phyloP scores from a whole-genome alignment of 306 rosid genomes.

The peach (Prunus persica) region DNA sequence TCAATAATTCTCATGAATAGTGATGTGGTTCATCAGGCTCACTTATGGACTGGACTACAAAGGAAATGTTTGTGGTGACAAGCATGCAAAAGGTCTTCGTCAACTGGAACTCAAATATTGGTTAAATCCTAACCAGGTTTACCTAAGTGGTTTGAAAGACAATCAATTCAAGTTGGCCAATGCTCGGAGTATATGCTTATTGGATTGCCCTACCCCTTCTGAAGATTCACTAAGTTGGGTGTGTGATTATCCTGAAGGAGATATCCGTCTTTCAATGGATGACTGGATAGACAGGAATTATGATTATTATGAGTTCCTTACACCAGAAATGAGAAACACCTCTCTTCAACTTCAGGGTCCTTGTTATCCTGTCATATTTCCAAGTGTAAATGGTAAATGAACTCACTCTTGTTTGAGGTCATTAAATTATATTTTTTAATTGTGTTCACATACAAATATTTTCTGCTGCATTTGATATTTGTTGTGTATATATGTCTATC shows the following conservation, averaged over 20 bases:
- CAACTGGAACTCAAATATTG: conserved; percentile 81
- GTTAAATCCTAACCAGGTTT: conserved; percentile 93
- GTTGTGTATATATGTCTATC: neutral
- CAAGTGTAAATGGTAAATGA: conserved; percentile 83
- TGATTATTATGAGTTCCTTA: conserved; percentile 88
- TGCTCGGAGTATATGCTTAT: conserved; percentile 82
- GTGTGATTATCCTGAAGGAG: conserved; percentile 95
- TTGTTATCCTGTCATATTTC: conserved; percentile 96
- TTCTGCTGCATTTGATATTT: neutral
- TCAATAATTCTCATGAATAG: conserved; percentile 12
- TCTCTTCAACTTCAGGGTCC: conserved; percentile 99
- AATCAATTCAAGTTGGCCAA: conserved; percentile 56
- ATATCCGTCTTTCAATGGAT: conserved; percentile 54
- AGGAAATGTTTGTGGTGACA: conserved; percentile 92
- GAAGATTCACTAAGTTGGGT: conserved; percentile 87
- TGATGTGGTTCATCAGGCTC: conserved; percentile 55
- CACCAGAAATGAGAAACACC: conserved; percentile 85
- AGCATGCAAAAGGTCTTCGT: conserved; percentile 67
- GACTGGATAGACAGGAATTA: conserved; percentile 78
- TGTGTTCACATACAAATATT: neutral
- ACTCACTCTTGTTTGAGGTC: neutral
- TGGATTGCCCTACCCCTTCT: conserved; percentile 79
- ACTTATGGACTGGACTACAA: conserved; percentile 93
- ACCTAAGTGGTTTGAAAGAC: conserved; percentile 80
- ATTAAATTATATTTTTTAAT: neutral